Evolutionary conservation across 805 yeast species (phyloP).

Genomic region (Wickerhamiella kurtzmanii): DNA sequence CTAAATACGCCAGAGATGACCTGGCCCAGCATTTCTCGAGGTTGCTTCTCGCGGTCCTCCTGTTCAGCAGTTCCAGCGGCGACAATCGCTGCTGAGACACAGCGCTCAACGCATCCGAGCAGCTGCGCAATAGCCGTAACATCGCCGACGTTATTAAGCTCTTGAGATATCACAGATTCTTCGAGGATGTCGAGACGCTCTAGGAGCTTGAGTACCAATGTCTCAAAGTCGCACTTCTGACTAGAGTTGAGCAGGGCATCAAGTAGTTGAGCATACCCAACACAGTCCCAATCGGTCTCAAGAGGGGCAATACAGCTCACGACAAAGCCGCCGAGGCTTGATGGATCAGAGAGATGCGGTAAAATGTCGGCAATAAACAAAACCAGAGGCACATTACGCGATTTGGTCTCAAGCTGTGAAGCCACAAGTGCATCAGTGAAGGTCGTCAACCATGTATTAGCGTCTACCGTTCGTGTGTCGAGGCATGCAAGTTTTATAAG

Average conservation of each 20-base stretch:
- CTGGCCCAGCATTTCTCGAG: not conserved
- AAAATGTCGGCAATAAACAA: not conserved
- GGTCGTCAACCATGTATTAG: conserved; percentile 11
- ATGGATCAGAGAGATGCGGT: not conserved
- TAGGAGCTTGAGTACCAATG: not conserved
- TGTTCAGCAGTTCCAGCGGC: not conserved
- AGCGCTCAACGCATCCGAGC: not conserved
- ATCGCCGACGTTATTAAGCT: not conserved
- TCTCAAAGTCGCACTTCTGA: conserved; percentile 1
- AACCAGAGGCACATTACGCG: too few relatives aligned
- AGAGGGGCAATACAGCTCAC: conserved; percentile 4
- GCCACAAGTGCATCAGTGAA: conserved; percentile 10
- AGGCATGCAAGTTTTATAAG: conserved; percentile 12
- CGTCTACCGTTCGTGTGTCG: conserved; percentile 10
- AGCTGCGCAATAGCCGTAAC: not conserved
- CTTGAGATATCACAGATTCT: not conserved
- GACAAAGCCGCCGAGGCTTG: conserved; percentile 3
- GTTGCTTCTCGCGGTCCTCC: not conserved
- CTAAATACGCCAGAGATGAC: not conserved
- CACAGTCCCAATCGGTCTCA: conserved; percentile 13
- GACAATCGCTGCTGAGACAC: not conserved
- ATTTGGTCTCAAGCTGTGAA: not conserved
- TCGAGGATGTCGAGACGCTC: not conserved
- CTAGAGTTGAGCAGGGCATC: conserved; percentile 6
- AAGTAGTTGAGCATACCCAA: conserved; percentile 9